Base-by-base conservation (phyloP, 164 flowering plant species). In the Protea cynaroides region DNA sequence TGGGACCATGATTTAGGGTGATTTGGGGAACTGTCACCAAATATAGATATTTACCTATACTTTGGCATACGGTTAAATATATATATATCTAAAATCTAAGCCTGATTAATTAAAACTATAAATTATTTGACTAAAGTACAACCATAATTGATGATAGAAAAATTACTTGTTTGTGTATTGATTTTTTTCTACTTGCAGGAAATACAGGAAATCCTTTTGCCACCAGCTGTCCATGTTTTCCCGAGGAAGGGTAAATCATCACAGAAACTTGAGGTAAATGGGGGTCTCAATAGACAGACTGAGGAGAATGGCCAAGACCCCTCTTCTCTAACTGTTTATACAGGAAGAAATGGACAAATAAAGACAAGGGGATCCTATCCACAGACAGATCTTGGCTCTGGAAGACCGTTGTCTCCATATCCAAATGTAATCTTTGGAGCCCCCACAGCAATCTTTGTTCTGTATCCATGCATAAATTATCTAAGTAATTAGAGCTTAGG, bases 151-250 rank as follows among this genome's bases (percentile, higher is more conserved):
- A 29, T 29, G 5, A 29, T 29, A 29, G 34, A 2, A 29, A 29
- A 29, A 2, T 29, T 29, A 29, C 19, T 9, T 38, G 10, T 60
- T 43, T 44, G 25, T 69, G n/a, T 49, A 54, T 47, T 53, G 2
- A 2, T 52, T 60, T 51, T 67, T 67, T 52, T 44, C 40, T 61
- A 19, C 18, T 66, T 79, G 71, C 82, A 90, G 97, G 91, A 69
- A 47, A 86, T 85, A 69, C 97, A 90, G 63, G 89, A 80, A 62
- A 69, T 59, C 19, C 80, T 86, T 58, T 74, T 90, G 71, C 97
- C 97, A 34, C 89, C 89, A 58, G 74, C 91, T 47, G 73, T 80
- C 7, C 95, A 84, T 71, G 79, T 90, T 38, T 59, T 65, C 34
- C 76, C 79, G 0, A 81, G 68, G 68, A 83, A 84, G 71, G 80